Conservation (phyloP, 495 filamentous ascomycete species). For the Penicillium ochrochloron region DNA sequence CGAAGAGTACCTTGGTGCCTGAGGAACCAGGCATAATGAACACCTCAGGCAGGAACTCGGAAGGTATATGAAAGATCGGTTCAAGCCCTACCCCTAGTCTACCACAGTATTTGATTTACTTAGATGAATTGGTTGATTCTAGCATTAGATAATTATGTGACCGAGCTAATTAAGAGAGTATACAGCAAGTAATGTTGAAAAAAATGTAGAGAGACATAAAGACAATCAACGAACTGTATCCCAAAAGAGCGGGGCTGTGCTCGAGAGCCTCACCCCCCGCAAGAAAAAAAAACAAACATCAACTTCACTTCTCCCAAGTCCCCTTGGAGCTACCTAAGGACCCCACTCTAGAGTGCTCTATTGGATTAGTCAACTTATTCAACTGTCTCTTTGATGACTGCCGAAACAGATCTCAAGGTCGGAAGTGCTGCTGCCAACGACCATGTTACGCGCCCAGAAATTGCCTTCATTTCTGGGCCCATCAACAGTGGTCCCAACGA, state of each 20-base stretch:
- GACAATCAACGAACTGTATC: no score
- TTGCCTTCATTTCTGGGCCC: conserved; percentile 40
- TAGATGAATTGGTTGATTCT: no score
- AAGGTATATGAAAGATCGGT: neutral
- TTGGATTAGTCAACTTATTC: neutral
- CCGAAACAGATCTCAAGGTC: neutral
- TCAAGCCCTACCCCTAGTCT: no score
- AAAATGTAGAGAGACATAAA: no score
- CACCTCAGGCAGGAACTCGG: neutral
- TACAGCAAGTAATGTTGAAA: no score
- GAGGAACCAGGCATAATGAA: neutral
- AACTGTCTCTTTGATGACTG: neutral
- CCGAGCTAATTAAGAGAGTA: no score
- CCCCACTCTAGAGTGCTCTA: neutral
- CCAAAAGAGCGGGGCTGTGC: neutral
- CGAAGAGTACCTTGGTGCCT: neutral
- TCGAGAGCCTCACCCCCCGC: neutral
- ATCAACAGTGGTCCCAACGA: conserved; percentile 28
- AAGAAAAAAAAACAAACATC: neutral
- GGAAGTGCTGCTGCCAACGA: neutral
- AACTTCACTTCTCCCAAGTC: neutral
- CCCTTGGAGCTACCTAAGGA: neutral
- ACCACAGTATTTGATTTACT: no score
- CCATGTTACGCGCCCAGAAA: neutral
- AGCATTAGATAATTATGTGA: no score